phyloP scores from a whole-genome alignment of 352 stramenopile species.

The Globisporangium emineosum region DNA sequence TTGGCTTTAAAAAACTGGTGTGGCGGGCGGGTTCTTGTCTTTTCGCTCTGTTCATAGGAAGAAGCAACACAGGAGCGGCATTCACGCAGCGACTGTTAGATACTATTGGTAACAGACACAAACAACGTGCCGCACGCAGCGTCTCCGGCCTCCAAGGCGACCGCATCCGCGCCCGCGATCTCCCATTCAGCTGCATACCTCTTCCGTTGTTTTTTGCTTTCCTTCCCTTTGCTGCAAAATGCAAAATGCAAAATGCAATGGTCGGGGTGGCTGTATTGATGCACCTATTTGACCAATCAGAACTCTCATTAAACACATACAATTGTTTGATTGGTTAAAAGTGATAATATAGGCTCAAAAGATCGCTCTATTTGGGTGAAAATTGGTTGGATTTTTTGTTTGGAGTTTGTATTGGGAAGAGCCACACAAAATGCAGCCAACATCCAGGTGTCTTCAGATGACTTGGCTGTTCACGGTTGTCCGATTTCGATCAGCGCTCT shows the following conservation, averaged over 20 bases:
- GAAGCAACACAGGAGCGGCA: neutral
- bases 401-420: constrained; percentile 10
- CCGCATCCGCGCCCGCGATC: neutral
- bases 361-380: constrained; percentile 15
- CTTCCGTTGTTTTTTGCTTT: constrained; percentile 12
- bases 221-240: constrained; percentile 9
- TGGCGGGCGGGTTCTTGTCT: constrained; percentile 2
- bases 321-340: neutral
- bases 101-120: neutral
- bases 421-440: neutral
- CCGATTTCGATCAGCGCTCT: constrained; percentile 1
- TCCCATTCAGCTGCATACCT: neutral
- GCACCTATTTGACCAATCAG: constrained; percentile 6
- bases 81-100: neutral
- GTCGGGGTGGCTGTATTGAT: constrained; percentile 7
- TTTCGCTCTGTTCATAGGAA: constrained; percentile 2
- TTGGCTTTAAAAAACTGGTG: constrained; percentile 6
- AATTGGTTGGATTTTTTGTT: constrained; percentile 8
- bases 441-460: neutral
- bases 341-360: neutral
- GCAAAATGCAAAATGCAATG: constrained; percentile 18
- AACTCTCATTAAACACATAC: neutral
- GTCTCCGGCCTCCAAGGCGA: neutral
- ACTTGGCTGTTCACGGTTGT: neutral
- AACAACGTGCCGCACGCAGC: neutral